Percentiles rank a stretch among this genome's conserved stretches.
Conservation (phyloP, 2,329 filamentous ascomycete genomes). For the Ceratocystis smalleyi region DNA sequence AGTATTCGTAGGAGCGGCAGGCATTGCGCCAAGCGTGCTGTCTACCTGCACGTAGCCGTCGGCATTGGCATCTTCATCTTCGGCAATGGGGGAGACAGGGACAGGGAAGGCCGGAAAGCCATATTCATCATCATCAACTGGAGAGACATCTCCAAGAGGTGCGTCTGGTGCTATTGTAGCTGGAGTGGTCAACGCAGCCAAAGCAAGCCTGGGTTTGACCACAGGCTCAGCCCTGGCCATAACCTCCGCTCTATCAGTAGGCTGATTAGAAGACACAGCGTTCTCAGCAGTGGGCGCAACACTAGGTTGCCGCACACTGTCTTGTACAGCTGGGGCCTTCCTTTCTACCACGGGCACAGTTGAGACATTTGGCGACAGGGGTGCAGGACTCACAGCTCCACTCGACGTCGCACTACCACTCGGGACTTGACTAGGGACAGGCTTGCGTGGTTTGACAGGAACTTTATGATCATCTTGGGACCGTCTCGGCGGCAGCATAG, state of each 20-base stretch:
- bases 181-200: too few relatives aligned
- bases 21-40: not conserved
- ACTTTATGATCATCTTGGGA: slow-evolving; percentile 12
- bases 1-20: too few relatives aligned
- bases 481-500: slow-evolving; percentile 8
- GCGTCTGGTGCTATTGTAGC: not conserved
- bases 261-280: not conserved
- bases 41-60: not conserved
- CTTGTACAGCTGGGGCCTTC: not conserved
- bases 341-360: not conserved
- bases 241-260: not conserved
- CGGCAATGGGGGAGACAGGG: not conserved
- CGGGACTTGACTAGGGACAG: not conserved
- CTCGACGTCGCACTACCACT: not conserved
- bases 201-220: not conserved
- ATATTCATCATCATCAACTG: not conserved
- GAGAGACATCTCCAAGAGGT: not conserved
- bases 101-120: not conserved
- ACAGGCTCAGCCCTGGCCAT: not conserved
- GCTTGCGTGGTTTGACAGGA: slow-evolving; percentile 6
- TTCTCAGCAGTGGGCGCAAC: not conserved
- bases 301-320: not conserved
- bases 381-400: not conserved
- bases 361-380: slow-evolving; percentile 11
- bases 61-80: not conserved